A percentile compares a stretch with the other conserved stretches of the same genome.
Evolutionary conservation across 2,329 filamentous ascomycete species (phyloP).

Genomic region (Dothiorella sarmentorum): DNA sequence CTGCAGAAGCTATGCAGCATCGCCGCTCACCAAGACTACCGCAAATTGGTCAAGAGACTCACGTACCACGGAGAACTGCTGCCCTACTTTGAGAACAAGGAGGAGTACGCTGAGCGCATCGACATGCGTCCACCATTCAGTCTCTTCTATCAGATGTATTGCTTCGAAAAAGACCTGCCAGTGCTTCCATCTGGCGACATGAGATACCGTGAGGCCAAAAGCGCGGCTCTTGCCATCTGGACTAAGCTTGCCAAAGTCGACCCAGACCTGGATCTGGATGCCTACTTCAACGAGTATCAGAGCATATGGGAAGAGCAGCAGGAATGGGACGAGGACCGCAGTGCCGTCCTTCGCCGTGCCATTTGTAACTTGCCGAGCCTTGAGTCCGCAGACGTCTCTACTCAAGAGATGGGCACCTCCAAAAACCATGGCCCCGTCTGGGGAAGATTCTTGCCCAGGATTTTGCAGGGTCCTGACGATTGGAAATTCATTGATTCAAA

Average conservation of each 20-base stretch:
- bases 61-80: slow-evolving; percentile 28
- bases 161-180: slow-evolving; percentile 18
- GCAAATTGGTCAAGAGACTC: slow-evolving; percentile 26
- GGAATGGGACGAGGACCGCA: slow-evolving; percentile 2
- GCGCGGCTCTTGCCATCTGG: neutral
- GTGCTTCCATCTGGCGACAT: slow-evolving; percentile 2
- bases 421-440: slow-evolving; percentile 13
- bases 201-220: neutral
- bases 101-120: slow-evolving; percentile 14
- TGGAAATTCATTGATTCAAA: slow-evolving; percentile 14
- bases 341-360: neutral
- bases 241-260: neutral
- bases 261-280: slow-evolving; percentile 2
- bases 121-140: slow-evolving; percentile 15
- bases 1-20: slow-evolving; percentile 23
- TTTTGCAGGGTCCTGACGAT: slow-evolving; percentile 11
- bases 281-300: neutral
- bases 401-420: neutral
- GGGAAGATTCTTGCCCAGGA: neutral
- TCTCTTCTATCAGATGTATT: slow-evolving; percentile 19
- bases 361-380: slow-evolving; percentile 14
- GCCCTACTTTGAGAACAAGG: slow-evolving; percentile 20
- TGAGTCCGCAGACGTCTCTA: neutral
- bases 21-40: slow-evolving; percentile 21
- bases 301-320: slow-evolving; percentile 15